A percentile compares a stretch with the other conserved stretches of the same genome.
Evolutionary conservation across 192 early-diverging fungal species (phyloP).

Genomic region (Helicostylum pulchrum): DNA sequence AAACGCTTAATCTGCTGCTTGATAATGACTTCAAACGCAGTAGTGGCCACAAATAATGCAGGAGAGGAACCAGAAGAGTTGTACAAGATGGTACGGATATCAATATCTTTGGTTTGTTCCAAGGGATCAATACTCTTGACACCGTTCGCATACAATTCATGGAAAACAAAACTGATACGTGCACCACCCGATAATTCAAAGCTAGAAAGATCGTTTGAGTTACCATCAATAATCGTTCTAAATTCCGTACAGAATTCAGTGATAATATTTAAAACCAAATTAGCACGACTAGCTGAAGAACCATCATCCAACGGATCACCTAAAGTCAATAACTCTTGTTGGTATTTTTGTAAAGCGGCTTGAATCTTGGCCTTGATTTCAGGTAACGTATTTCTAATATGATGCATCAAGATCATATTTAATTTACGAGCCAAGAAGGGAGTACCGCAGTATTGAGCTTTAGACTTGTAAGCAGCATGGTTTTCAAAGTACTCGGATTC

Average conservation of each 20-base stretch:
- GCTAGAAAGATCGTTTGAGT: constrained; percentile 89
- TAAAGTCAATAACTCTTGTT: constrained; percentile 79
- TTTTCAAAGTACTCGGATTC: constrained; percentile 82
- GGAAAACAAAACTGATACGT: constrained; percentile 98
- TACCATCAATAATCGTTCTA: constrained; percentile 93
- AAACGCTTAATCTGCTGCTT: constrained; percentile 98
- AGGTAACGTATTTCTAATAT: constrained; percentile 96
- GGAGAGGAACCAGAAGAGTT: constrained; percentile 98
- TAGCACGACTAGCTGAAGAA: constrained; percentile 66
- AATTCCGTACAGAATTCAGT: constrained; percentile 99
- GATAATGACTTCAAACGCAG: constrained; percentile 97
- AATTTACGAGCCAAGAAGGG: constrained; percentile 95
- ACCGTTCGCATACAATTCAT: constrained; percentile 91
- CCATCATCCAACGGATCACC: constrained; percentile 91
- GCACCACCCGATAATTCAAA: constrained; percentile 98
- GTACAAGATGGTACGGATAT: constrained; percentile 97
- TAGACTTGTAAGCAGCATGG: constrained; percentile 92
- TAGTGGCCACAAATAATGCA: constrained; percentile 97
- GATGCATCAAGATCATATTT: constrained; percentile 99
- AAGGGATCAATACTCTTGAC: constrained; percentile 96
- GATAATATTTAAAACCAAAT: constrained; percentile 94
- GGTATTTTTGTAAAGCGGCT: constrained; percentile 80
- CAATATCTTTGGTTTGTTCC: constrained; percentile 97
- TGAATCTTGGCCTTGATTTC: constrained; percentile 99
- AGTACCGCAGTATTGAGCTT: constrained; percentile 99